Base-by-base conservation (phyloP, 805 yeast species). In the Yamadazyma kitorensis region DNA sequence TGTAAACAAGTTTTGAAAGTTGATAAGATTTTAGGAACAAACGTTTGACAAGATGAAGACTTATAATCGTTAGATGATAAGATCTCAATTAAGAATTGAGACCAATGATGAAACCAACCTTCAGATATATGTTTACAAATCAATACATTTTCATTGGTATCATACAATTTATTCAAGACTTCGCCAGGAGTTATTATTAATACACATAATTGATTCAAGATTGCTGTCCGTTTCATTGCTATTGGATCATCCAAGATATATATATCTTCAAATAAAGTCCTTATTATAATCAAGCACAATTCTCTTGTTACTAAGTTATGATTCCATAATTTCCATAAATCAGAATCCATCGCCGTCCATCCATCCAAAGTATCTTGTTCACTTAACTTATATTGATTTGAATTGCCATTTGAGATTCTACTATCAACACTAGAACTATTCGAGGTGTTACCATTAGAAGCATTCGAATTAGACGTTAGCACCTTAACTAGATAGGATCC, bases 241-340 rank as follows among this genome's bases (percentile, higher is more conserved):
- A 87, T 76, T 16, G 96, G 83, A 54, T 93, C 99, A 46, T 93
- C 98, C 30, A 93, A 68, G 33, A 94, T 66, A 53, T 87, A 93
- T 8, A 93, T 78, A 54, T 93, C 99, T 60, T 93, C 99, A 53
- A 91, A 93, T 12, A 93, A 60, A 3, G 94, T 87, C 51, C 96
- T 69, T 45, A 86, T 75, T 5, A 93, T 83, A 29, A 84, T 77
- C 16, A 91, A 63, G 2, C 89, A 70, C 31, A 93, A 64, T 52
- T 88, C 96, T 43, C 95, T 70, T 3, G 89, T 72, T 16, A 76
- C 72, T 12, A 69, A 59, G 33, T 74, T 75, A 39, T 62, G 64
- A 37, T 73, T 69, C 98, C 98, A 93, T 43, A 93, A 62, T 32
- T 74, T 72, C 45, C 80, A 72, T 26, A 93, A 65, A 45, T 82